Evolutionary conservation across 1,284 basidiomycete species (phyloP).

Genomic region (Cutaneotrichosporon curvatum): DNA sequence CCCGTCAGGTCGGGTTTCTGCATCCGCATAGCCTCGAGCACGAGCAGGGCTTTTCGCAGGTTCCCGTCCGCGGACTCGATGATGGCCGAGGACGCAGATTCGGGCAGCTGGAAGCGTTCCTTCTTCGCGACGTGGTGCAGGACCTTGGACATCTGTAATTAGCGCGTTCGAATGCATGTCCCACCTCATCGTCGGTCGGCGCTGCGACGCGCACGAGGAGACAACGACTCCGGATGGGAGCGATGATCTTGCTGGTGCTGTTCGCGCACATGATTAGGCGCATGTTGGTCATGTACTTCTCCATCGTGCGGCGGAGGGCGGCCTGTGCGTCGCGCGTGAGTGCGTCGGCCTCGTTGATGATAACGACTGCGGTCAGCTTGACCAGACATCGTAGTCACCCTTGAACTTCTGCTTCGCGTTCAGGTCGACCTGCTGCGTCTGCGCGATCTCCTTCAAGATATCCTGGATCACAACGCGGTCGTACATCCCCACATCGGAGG

Average conservation of each 20-base stretch:
- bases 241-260: conserved; percentile 92
- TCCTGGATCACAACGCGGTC: conserved; percentile 96
- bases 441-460: conserved; percentile 95
- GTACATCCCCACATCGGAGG: conserved; percentile 96
- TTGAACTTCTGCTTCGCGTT: conserved; percentile 95
- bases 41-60: conserved; percentile 86
- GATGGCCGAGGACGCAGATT: conserved; percentile 65
- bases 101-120: conserved; percentile 73
- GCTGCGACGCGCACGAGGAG: conserved; percentile 89
- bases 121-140: conserved; percentile 73
- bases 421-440: conserved; percentile 96
- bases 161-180: neutral
- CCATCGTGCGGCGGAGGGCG: conserved; percentile 94
- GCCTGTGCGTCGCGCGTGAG: conserved; percentile 94
- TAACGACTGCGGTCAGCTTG: conserved; percentile 58
- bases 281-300: conserved; percentile 98
- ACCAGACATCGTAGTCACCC: conserved; percentile 59
- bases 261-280: conserved; percentile 97
- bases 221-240: conserved; percentile 92
- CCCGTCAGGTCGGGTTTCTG: conserved; percentile 73
- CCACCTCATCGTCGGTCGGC: conserved; percentile 67
- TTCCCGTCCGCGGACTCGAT: conserved; percentile 79
- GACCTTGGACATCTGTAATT: conserved; percentile 66
- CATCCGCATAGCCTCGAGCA: conserved; percentile 93
- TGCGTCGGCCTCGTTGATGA: conserved; percentile 96